phyloP scores from a whole-genome alignment of 73 alveolate species.

The Stentor roeselii region DNA sequence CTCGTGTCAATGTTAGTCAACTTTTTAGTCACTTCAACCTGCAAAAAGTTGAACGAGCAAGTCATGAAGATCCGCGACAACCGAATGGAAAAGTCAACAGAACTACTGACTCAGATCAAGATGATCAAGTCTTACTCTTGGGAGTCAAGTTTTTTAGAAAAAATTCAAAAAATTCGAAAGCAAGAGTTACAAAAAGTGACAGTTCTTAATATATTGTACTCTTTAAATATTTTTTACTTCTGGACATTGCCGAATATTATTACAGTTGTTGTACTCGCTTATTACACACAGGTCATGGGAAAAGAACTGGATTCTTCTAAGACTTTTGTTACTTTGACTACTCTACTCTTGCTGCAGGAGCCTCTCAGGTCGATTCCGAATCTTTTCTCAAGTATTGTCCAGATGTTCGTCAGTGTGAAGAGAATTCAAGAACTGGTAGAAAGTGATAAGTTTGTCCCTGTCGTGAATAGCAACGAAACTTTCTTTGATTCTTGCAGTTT shows the following conservation, averaged over 20 bases:
- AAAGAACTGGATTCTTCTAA: constrained; percentile 37
- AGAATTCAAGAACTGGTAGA: constrained; percentile 71
- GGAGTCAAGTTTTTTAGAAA: constrained; percentile 64
- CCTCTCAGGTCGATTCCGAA: constrained; percentile 77
- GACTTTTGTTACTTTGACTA: constrained; percentile 49
- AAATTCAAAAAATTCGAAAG: constrained; percentile 58
- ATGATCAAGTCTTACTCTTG: constrained; percentile 70
- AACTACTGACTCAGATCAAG: constrained; percentile 65
- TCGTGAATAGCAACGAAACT: constrained; percentile 48
- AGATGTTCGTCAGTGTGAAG: constrained; percentile 63
- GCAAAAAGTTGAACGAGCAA: constrained; percentile 47
- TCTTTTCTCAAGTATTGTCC: constrained; percentile 62
- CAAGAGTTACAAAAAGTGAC: constrained; percentile 44
- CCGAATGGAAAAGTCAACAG: constrained; percentile 76
- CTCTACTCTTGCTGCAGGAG: constrained; percentile 50
- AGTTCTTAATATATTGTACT: constrained; percentile 2
- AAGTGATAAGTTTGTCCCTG: not conserved
- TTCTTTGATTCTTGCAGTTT: constrained; percentile 57
- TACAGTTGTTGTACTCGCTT: not conserved
- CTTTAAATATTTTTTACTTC: not conserved
- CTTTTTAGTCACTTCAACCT: constrained; percentile 42
- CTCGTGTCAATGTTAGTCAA: constrained; percentile 51
- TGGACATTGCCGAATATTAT: constrained; percentile 15
- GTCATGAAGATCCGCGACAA: constrained; percentile 59
- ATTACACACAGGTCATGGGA: not conserved